phyloP scores from a whole-genome alignment of 768 basidiomycete species.

The Lyophyllum shimeji region DNA sequence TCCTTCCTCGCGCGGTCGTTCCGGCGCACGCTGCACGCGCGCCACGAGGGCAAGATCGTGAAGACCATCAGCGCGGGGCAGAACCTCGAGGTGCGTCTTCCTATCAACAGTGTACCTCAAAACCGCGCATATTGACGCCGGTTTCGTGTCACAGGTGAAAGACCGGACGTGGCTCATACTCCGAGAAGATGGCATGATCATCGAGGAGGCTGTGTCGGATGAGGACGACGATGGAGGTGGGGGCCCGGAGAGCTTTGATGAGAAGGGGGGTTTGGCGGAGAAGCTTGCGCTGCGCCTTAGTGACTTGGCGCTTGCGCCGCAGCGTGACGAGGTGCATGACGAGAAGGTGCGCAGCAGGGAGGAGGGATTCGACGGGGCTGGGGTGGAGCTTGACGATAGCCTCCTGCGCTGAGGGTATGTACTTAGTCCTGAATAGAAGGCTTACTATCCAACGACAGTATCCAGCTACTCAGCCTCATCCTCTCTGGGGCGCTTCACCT shows the following conservation, averaged over 20 bases:
- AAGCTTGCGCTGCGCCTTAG: constrained; percentile 33
- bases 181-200: constrained; percentile 62
- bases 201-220: constrained; percentile 52
- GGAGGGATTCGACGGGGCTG: no score
- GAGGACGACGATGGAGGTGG: constrained; percentile 44
- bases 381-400: no score
- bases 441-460: no score
- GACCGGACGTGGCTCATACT: constrained; percentile 58
- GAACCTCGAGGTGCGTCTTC: constrained; percentile 59
- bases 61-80: constrained; percentile 79
- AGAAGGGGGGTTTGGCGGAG: constrained; percentile 43
- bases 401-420: no score
- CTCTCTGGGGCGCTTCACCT: no score
- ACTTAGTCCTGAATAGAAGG: no score
- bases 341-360: neutral
- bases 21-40: constrained; percentile 68
- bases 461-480: no score
- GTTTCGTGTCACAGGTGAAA: constrained; percentile 39
- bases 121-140: neutral
- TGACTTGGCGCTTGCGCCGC: neutral
- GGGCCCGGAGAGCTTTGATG: constrained; percentile 38
- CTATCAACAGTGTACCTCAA: neutral
- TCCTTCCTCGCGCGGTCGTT: constrained; percentile 81
- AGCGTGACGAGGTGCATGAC: constrained; percentile 1
- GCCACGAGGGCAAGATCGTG: constrained; percentile 71